A percentile compares a stretch with the other conserved stretches of the same genome.
Conservation (phyloP, 2,329 filamentous ascomycete species). For the Xylariales sp. region DNA sequence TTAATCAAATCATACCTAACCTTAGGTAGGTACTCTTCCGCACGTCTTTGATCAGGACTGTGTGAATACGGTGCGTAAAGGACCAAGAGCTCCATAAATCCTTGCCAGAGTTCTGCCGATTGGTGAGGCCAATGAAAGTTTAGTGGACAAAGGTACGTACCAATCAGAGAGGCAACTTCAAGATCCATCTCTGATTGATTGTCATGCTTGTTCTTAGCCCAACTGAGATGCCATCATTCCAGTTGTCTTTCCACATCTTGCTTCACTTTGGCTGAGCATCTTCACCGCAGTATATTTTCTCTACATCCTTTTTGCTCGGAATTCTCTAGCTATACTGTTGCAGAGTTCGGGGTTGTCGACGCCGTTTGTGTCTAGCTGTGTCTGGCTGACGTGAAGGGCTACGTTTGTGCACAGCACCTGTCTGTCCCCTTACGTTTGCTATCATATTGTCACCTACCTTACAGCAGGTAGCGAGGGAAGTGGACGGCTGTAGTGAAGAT, state of each 20-base stretch:
- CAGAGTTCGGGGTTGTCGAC: neutral
- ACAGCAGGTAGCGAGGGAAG: neutral
- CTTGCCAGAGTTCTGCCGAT: constrained; percentile 39
- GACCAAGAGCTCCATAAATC: neutral
- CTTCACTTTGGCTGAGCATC: constrained; percentile 3
- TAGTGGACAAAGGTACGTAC: constrained; percentile 11
- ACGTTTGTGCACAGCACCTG: neutral
- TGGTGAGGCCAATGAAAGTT: constrained; percentile 21
- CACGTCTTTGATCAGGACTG: too few species aligned
- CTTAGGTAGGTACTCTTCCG: too few species aligned
- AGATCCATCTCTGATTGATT: neutral
- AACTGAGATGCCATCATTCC: neutral
- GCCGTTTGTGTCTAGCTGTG: neutral
- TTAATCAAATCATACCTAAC: too few species aligned
- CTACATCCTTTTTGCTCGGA: neutral
- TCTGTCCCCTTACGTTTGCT: neutral
- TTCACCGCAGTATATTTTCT: neutral
- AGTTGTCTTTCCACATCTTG: neutral
- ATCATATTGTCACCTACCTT: neutral
- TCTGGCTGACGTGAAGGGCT: neutral
- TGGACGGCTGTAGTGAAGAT: constrained; percentile 51
- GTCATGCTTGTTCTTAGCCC: neutral
- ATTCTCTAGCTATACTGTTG: neutral
- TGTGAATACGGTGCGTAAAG: neutral
- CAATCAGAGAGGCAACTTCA: neutral